phyloP scores from a whole-genome alignment of 441 rosid genomes.

The Monsonia emarginata region DNA sequence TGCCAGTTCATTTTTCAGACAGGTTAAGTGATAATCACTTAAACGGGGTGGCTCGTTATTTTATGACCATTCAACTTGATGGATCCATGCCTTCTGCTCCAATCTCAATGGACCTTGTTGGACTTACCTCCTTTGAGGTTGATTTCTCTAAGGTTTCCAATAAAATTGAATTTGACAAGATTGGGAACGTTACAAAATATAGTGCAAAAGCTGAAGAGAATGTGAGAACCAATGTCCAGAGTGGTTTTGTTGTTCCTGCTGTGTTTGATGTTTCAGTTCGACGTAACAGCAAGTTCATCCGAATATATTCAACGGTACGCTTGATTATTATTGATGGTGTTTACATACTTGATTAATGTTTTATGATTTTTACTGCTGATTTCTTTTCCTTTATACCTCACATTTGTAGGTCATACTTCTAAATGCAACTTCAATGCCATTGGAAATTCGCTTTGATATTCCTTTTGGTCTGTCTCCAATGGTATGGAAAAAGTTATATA shows the following conservation, averaged over 20 bases:
- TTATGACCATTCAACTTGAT: conserved; percentile 68
- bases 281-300: conserved; percentile 76
- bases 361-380: conserved; percentile 15
- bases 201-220: conserved; percentile 29
- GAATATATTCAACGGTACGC: conserved; percentile 71
- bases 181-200: conserved; percentile 24
- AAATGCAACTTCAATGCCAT: conserved; percentile 66
- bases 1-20: conserved; percentile 48
- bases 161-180: conserved; percentile 18
- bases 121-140: conserved; percentile 73
- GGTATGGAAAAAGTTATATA: conserved; percentile 33
- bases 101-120: conserved; percentile 86
- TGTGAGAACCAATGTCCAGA: conserved; percentile 25
- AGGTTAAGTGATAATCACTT: conserved; percentile 52
- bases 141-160: conserved; percentile 61
- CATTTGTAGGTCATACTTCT: conserved; percentile 62
- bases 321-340: background rate
- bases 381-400: conserved; percentile 18
- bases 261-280: conserved; percentile 84
- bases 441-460: conserved; percentile 91
- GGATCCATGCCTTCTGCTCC: conserved; percentile 71
- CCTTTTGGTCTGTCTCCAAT: conserved; percentile 90
- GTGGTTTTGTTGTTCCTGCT: conserved; percentile 73
- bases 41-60: conserved; percentile 59
- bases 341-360: conserved; percentile 10